These are phyloP conservation scores for Amniculicola lignicola DNA, from an alignment of 495 filamentous ascomycete species.

Conservation along the genomic window DNA sequence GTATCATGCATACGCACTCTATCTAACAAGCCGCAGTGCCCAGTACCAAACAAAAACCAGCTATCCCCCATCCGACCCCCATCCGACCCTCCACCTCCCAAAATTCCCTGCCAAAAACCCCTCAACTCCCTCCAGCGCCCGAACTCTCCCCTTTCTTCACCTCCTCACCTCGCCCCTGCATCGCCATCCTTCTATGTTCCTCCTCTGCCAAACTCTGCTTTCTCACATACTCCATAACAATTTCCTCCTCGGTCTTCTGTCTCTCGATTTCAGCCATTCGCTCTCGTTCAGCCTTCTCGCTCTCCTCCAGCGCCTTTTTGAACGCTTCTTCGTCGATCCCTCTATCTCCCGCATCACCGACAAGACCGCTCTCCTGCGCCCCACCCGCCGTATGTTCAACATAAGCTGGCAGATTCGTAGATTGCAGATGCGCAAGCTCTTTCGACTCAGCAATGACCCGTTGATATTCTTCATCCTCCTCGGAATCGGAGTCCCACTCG, in stretches of 20 bases:
- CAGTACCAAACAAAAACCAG: no score
- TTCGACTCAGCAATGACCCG: constrained; percentile 41
- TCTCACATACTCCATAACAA: constrained; percentile 74
- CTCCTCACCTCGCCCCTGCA: constrained; percentile 22
- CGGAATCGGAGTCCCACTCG: constrained; percentile 39
- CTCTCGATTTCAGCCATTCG: constrained; percentile 43
- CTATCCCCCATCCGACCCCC: no score
- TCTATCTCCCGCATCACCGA: constrained; percentile 5
- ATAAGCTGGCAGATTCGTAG: neutral
- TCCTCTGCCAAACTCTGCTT: constrained; percentile 71
- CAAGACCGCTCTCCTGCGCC: constrained; percentile 4
- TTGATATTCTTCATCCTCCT: constrained; percentile 46
- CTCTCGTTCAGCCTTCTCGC: constrained; percentile 39
- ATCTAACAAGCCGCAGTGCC: no score
- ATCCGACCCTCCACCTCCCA: neutral
- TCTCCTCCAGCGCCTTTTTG: constrained; percentile 47
- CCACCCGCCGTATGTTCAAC: constrained; percentile 1
- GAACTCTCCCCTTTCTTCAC: constrained; percentile 14
- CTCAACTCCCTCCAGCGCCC: constrained; percentile 1
- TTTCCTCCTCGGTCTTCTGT: constrained; percentile 62
- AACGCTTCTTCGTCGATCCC: constrained; percentile 28
- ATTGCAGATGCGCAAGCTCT: constrained; percentile 30
- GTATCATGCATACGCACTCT: no score
- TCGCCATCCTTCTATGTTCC: constrained; percentile 44
- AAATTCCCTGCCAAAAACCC: neutral